A percentile compares a stretch with the other conserved stretches of the same genome.
Evolutionary conservation across 2,329 filamentous ascomycete genomes (phyloP).

Genomic region (Ophiostoma ulmi): DNA sequence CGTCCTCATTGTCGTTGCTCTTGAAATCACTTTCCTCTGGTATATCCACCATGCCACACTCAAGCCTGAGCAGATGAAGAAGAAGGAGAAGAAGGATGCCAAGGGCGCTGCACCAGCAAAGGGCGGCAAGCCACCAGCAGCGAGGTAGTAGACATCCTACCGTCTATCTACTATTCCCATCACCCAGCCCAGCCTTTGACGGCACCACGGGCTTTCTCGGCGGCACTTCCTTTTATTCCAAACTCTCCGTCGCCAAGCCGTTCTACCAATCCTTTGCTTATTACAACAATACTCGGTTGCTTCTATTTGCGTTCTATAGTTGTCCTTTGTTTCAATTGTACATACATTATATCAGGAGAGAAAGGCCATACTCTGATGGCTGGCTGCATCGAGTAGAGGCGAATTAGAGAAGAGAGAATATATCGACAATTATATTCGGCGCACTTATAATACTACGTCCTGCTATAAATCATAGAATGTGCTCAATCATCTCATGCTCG

Average conservation of each 20-base stretch:
- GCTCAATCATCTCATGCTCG: conserved; percentile 13
- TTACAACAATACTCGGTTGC: background rate
- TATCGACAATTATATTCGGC: background rate
- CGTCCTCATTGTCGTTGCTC: conserved; percentile 46
- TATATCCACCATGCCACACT: conserved; percentile 56
- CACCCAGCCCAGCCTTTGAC: background rate
- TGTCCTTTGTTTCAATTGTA: background rate
- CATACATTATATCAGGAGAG: background rate
- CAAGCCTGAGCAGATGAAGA: conserved; percentile 57
- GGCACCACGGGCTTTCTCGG: background rate
- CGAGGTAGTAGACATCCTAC: conserved; percentile 22
- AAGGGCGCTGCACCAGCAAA: conserved; percentile 37
- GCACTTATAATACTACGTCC: background rate
- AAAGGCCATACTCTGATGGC: conserved; percentile 22
- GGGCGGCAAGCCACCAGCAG: conserved; percentile 27
- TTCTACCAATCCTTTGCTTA: background rate
- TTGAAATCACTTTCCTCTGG: conserved; percentile 47
- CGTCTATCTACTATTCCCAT: background rate
- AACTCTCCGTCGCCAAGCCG: no score
- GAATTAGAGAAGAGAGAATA: background rate
- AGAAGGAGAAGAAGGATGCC: conserved; percentile 41
- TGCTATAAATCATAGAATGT: background rate
- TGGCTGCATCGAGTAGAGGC: conserved; percentile 25
- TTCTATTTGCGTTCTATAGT: background rate
- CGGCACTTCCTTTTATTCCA: background rate